Percentiles rank a stretch among this genome's conserved stretches.
Conservation (phyloP, 352 stramenopile genomes). For the Phytophthora quininea region DNA sequence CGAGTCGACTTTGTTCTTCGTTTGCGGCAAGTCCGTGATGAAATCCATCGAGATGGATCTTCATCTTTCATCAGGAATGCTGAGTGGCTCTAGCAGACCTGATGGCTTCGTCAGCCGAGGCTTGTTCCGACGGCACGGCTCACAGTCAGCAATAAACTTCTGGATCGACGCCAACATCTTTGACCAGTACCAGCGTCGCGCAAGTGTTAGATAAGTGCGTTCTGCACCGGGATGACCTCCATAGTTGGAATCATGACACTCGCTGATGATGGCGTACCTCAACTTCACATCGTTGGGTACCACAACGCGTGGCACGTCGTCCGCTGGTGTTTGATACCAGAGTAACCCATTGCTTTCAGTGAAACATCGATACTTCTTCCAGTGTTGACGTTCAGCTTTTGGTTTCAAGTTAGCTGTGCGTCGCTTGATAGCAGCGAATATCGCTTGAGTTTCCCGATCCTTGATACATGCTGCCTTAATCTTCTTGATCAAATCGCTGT, state of each 20-base stretch:
- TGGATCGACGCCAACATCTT: constrained; percentile 4
- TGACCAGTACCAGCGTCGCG: not conserved
- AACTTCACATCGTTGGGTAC: not conserved
- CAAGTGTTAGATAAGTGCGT: not conserved
- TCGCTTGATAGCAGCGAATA: not conserved
- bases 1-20: constrained; percentile 3
- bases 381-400: not conserved
- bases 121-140: constrained; percentile 3
- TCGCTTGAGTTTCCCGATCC: not conserved
- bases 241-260: constrained; percentile 5
- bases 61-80: constrained; percentile 11
- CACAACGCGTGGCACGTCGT: not conserved
- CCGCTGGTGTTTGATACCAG: not conserved
- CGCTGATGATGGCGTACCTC: not conserved
- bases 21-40: constrained; percentile 6
- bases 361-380: constrained; percentile 1
- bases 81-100: not conserved
- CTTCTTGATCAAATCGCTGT: not conserved
- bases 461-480: not conserved
- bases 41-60: constrained; percentile 17
- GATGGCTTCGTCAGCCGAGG: constrained; percentile 3
- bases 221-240: not conserved
- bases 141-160: constrained; percentile 2
- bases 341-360: not conserved
- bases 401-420: not conserved